A percentile compares a stretch with the other conserved stretches of the same genome.
Conservation (phyloP, 78 protist species). For the Diacronema lutheri region DNA sequence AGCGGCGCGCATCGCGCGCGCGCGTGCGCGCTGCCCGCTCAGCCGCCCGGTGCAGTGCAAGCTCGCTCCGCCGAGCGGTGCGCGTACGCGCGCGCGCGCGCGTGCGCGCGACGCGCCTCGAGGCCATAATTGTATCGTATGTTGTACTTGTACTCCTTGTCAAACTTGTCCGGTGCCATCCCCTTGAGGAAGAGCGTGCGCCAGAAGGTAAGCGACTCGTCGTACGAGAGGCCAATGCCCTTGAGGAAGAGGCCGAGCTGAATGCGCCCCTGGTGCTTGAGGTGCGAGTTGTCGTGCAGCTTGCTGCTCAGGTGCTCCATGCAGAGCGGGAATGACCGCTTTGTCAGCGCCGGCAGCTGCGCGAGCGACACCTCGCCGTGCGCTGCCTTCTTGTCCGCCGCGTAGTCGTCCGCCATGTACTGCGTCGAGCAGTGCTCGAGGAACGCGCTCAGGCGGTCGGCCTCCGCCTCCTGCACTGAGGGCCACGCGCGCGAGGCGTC, state of each 20-base stretch:
- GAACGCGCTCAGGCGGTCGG: constrained; percentile 22
- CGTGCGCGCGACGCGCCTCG: constrained; percentile 76
- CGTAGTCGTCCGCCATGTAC: constrained; percentile 12
- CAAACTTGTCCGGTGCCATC: constrained; percentile 67
- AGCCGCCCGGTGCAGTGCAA: no score
- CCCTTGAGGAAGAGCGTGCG: constrained; percentile 53
- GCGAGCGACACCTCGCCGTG: not conserved
- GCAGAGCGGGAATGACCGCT: constrained; percentile 75
- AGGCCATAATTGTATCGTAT: constrained; percentile 84
- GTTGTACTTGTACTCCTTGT: constrained; percentile 69
- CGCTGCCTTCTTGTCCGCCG: not conserved
- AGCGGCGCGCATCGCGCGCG: no score
- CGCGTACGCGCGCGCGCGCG: no score
- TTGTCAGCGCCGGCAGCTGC: constrained; percentile 32
- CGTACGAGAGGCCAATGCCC: constrained; percentile 60
- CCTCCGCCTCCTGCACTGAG: constrained; percentile 24
- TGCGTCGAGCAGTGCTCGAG: not conserved
- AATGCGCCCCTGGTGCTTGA: constrained; percentile 76
- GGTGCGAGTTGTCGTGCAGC: constrained; percentile 44
- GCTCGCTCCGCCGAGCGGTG: no score
- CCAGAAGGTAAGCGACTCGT: constrained; percentile 82
- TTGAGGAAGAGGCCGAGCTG: constrained; percentile 80
- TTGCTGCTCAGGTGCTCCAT: constrained; percentile 64
- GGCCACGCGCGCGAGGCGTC: not conserved
- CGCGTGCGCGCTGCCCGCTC: no score